These are phyloP conservation scores for Hypoxylon sp. DNA, from an alignment of 2,329 filamentous ascomycete species.

Conservation along the genomic window DNA sequence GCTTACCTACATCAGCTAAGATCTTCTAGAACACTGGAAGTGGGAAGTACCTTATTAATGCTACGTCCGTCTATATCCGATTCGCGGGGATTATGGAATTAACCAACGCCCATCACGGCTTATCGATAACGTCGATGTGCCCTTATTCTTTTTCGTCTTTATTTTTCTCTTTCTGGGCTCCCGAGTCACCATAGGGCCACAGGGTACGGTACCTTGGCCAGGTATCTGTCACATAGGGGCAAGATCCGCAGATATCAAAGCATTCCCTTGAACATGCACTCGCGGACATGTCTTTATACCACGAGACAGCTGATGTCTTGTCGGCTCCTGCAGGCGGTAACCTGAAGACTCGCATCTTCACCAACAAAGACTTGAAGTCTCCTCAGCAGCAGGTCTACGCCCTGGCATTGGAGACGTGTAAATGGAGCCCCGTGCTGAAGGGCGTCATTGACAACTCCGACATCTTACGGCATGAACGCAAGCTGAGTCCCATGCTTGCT, in stretches of 20 bases:
- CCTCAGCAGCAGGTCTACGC: conserved; percentile 85
- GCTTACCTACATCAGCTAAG: too few relatives aligned
- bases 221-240: not conserved
- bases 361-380: conserved; percentile 76
- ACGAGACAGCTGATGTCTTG: conserved; percentile 84
- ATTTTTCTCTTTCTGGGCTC: not conserved
- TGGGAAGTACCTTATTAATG: not conserved
- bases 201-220: not conserved
- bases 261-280: conserved; percentile 26
- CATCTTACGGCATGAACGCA: conserved; percentile 80
- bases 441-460: conserved; percentile 87
- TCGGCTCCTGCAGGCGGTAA: conserved; percentile 77
- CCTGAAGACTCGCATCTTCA: conserved; percentile 85
- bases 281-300: conserved; percentile 84
- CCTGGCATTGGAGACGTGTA: conserved; percentile 82
- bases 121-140: not conserved
- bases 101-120: not conserved
- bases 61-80: not conserved
- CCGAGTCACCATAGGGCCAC: not conserved
- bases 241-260: not conserved
- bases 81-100: not conserved
- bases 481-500: conserved; percentile 83
- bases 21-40: too few relatives aligned
- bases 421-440: conserved; percentile 87
- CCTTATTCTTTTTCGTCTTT: too few relatives aligned